Conservation (phyloP, 2,329 filamentous ascomycete genomes). For the Incumbomyces delicatus region DNA sequence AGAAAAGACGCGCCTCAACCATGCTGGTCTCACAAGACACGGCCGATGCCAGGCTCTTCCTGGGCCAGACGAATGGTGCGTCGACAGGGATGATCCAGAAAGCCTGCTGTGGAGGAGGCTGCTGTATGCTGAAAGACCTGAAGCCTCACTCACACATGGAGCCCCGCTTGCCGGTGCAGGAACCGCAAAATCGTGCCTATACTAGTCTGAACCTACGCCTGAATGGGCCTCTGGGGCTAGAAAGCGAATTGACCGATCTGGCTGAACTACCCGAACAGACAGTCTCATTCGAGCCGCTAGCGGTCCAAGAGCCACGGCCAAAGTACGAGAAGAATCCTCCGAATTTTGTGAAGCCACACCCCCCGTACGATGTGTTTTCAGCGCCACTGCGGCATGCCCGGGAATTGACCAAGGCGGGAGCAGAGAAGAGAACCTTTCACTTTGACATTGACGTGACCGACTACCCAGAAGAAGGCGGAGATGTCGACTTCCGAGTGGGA, state of each 20-base stretch:
- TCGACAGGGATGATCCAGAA: slow-evolving; percentile 50
- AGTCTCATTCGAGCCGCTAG: slow-evolving; percentile 49
- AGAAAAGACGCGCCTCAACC: slow-evolving; percentile 36
- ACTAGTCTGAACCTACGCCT: slow-evolving; percentile 68
- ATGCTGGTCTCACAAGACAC: slow-evolving; percentile 47
- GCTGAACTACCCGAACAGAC: slow-evolving; percentile 65
- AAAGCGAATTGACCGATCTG: slow-evolving; percentile 61
- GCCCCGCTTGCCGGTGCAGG: slow-evolving; percentile 37
- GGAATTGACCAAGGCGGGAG: slow-evolving; percentile 76
- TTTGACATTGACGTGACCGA: slow-evolving; percentile 95
- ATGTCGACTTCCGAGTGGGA: slow-evolving; percentile 88
- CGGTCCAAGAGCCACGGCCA: neutral
- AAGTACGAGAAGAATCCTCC: slow-evolving; percentile 56
- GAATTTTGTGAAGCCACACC: slow-evolving; percentile 84
- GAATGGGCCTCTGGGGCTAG: slow-evolving; percentile 54
- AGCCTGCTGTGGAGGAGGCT: slow-evolving; percentile 56
- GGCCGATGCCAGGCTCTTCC: slow-evolving; percentile 48
- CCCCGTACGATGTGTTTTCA: slow-evolving; percentile 82
- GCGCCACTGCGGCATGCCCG: slow-evolving; percentile 78
- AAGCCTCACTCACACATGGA: slow-evolving; percentile 37
- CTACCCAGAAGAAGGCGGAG: slow-evolving; percentile 71
- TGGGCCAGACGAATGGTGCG: slow-evolving; percentile 44
- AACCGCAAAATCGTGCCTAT: slow-evolving; percentile 78
- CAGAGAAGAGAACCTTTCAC: slow-evolving; percentile 94
- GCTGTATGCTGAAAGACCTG: slow-evolving; percentile 50